Evolutionary conservation across 371 early-diverging fungal species (phyloP).

Genomic region (Mucor indicus): DNA sequence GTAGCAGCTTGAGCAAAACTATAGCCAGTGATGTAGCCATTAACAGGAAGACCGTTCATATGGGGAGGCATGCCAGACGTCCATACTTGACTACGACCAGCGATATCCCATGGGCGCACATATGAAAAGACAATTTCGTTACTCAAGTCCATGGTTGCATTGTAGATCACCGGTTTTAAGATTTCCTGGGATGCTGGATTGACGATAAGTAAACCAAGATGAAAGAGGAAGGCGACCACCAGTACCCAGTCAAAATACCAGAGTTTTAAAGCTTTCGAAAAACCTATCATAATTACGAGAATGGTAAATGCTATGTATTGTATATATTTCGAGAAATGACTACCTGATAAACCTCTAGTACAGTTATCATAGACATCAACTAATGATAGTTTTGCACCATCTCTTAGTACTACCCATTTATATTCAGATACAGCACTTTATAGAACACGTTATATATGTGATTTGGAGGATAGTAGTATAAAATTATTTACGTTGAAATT

Average conservation of each 20-base stretch:
- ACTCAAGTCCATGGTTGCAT: neutral
- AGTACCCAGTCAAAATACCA: constrained; percentile 19
- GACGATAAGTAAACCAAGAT: constrained; percentile 21
- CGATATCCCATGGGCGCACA: neutral
- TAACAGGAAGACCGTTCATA: constrained; percentile 3
- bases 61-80: neutral
- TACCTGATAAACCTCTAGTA: constrained; percentile 29
- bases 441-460: neutral
- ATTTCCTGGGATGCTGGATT: constrained; percentile 22
- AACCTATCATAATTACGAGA: constrained; percentile 7
- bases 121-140: neutral
- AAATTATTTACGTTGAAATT: constrained; percentile 21
- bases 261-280: constrained; percentile 5
- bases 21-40: constrained; percentile 3
- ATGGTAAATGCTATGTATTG: too few relatives aligned
- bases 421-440: constrained; percentile 27
- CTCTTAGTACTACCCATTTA: constrained; percentile 23
- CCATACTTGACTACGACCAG: neutral
- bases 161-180: neutral
- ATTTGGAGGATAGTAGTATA: too few relatives aligned
- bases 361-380: constrained; percentile 30
- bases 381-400: constrained; percentile 13
- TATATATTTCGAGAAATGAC: neutral
- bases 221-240: constrained; percentile 19
- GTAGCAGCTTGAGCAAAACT: constrained; percentile 11